Base-by-base conservation (phyloP, 257 asterid genomes). In the Voacanga thouarsii region DNA sequence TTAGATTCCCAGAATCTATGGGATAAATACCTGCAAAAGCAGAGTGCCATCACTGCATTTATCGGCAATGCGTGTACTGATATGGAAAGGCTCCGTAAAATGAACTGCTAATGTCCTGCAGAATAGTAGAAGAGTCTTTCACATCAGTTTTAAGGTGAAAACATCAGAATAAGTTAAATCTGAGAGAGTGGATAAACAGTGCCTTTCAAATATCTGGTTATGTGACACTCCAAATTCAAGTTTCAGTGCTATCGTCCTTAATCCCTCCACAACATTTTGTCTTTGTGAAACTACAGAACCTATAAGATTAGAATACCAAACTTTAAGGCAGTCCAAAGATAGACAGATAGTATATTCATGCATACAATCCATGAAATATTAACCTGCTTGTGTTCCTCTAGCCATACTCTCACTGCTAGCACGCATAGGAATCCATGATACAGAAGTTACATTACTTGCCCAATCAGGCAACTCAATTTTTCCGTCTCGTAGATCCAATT, bases 21-120 rank as follows among this genome's bases (percentile, higher is more conserved):
- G 77, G 33, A 72, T 59, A 75, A 72, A 45, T 86, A 96, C 99
- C 99, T 96, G 99, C 87, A 96, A 89, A 87, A 96, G 97, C 88
- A 92, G 82, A 80, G 94, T 90, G 30, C 98, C 98, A 74, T 92
- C 97, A 82, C 86, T 86, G 86, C 99, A 90, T 87, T 96, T 96
- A 89, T 96, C 99, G 26, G 91, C 90, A 83, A 93, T 88, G 75
- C 90, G 96, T 70, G 89, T 90, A 82, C 91, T 92, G 84, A 96
- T 96, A 61, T 88, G 90, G 82, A 96, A 96, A 78, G 99, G 99
- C 81, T 96, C 96, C 1, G 97, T 92, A 83, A 93, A 96, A 87
- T 96, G 99, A 83, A 96, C 97, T 41, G 98, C 97, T 82, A 96
- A 80, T 63, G 98, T 96, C 89, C 99, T 96, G 91, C 80, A 65